A percentile compares a stretch with the other conserved stretches of the same genome.
Evolutionary conservation across 2,329 filamentous ascomycete species (phyloP).

Genomic region (Penicillium sp.): DNA sequence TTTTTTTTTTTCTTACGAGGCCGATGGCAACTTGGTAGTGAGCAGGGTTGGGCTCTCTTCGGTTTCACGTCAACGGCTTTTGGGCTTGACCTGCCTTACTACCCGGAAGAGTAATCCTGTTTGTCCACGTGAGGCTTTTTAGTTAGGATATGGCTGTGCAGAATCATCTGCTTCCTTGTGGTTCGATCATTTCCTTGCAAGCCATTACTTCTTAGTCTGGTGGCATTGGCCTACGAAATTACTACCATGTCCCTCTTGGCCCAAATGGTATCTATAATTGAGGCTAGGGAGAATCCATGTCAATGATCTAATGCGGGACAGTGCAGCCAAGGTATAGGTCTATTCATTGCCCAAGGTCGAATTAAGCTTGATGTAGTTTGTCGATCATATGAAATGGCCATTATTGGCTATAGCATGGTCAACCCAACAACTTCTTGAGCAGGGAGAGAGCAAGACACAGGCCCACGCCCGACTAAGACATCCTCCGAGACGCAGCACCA

Average conservation of each 20-base stretch:
- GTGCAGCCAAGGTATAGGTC: neutral
- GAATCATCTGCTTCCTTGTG: constrained; percentile 1
- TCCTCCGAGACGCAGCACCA: constrained; percentile 1
- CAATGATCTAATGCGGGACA: neutral
- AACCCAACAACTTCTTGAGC: neutral
- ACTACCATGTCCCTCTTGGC: neutral
- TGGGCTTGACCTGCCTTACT: constrained; percentile 5
- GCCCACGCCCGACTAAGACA: constrained; percentile 1
- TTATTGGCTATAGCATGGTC: neutral
- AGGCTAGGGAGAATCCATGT: neutral
- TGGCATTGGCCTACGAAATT: neutral
- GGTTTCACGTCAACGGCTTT: constrained; percentile 26
- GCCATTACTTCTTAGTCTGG: neutral
- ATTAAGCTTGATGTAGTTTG: constrained; percentile 1
- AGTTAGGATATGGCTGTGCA: neutral
- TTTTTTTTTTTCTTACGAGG: neutral
- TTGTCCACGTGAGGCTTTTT: constrained; percentile 1
- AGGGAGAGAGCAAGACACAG: neutral
- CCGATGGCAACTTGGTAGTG: neutral
- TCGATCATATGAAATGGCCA: neutral
- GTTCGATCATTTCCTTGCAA: neutral
- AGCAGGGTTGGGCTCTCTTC: constrained; percentile 10
- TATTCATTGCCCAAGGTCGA: neutral
- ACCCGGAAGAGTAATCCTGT: neutral
- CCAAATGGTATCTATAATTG: neutral